Conservation (phyloP, 176 grass and related monocot genomes). For the Canna indica region DNA sequence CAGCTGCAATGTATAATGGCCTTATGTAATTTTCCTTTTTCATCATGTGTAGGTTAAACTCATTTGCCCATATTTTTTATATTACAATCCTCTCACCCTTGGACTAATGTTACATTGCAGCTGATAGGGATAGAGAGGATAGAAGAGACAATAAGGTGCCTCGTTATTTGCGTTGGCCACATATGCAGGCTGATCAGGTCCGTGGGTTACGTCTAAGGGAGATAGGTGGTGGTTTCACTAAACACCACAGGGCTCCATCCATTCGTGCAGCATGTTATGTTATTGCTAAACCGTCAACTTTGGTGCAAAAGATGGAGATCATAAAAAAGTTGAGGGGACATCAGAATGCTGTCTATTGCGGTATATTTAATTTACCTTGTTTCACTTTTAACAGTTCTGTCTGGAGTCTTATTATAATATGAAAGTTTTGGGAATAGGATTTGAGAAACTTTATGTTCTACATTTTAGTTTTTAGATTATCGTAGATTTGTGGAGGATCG, state of each 20-base stretch:
- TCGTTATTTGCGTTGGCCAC: constrained; percentile 80
- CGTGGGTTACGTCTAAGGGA: constrained; percentile 83
- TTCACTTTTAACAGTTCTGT: too few relatives aligned
- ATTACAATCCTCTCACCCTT: neutral
- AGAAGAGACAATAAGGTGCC: constrained; percentile 43
- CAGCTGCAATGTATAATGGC: too few relatives aligned
- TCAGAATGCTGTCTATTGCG: constrained; percentile 95
- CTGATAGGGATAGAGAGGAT: constrained; percentile 46
- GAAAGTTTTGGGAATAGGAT: too few relatives aligned
- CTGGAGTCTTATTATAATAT: too few relatives aligned
- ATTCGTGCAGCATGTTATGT: constrained; percentile 90
- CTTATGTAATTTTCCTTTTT: too few relatives aligned
- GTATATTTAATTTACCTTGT: constrained; percentile 16
- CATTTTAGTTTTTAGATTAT: too few relatives aligned
- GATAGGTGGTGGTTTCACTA: constrained; percentile 87
- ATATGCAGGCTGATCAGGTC: constrained; percentile 93
- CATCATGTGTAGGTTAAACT: too few relatives aligned
- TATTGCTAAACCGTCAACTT: constrained; percentile 85
- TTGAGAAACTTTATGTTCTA: too few relatives aligned
- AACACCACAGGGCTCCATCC: constrained; percentile 76
- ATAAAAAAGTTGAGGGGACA: constrained; percentile 90
- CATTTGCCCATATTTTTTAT: too few relatives aligned
- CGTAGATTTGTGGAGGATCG: too few relatives aligned
- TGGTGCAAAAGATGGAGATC: constrained; percentile 97
- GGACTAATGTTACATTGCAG: constrained; percentile 38